Percentiles rank a stretch among this genome's conserved stretches.
These are phyloP conservation scores for Psilocybe cubensis DNA, from an alignment of 768 basidiomycete species.

Conservation along the genomic window DNA sequence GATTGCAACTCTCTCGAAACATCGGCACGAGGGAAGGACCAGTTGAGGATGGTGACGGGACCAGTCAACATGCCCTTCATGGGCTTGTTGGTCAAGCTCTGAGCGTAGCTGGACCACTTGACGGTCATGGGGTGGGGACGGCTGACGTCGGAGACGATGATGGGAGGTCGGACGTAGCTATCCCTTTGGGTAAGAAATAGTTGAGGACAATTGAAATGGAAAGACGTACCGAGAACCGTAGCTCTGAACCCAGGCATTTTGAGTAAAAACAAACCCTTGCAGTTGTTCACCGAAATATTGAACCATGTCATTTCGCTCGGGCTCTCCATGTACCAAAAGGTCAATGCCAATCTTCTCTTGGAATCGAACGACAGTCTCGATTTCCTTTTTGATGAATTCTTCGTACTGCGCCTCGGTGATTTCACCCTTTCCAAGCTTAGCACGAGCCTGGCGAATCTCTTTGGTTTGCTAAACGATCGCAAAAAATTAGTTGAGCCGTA, in stretches of 20 bases:
- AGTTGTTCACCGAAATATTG: slow-evolving; percentile 99
- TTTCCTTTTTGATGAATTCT: slow-evolving; percentile 97
- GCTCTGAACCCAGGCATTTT: slow-evolving; percentile 99
- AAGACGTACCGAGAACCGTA: slow-evolving; percentile 86
- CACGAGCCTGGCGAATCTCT: slow-evolving; percentile 96
- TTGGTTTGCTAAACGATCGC: slow-evolving; percentile 83
- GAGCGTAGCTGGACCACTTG: slow-evolving; percentile 95
- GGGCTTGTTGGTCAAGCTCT: slow-evolving; percentile 89
- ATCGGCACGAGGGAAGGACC: slow-evolving; percentile 99
- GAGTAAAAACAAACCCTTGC: slow-evolving; percentile 95
- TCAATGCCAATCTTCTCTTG: slow-evolving; percentile 97
- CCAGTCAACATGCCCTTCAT: slow-evolving; percentile 99
- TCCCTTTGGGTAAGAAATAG: slow-evolving; percentile 2
- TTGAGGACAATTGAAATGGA: slow-evolving; percentile 1
- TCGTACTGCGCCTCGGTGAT: slow-evolving; percentile 89
- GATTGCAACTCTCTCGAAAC: slow-evolving; percentile 96
- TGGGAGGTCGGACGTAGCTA: slow-evolving; percentile 96
- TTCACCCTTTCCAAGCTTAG: slow-evolving; percentile 92
- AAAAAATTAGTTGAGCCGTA: slow-evolving; percentile 9
- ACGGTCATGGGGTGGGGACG: slow-evolving; percentile 94
- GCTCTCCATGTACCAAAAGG: slow-evolving; percentile 97
- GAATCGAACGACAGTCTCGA: slow-evolving; percentile 91
- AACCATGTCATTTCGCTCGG: slow-evolving; percentile 99
- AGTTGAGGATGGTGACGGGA: slow-evolving; percentile 98
- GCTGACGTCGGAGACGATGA: slow-evolving; percentile 97